Conservation (phyloP, 1,284 basidiomycete species). For the Cryptococcus jaspeensis region DNA sequence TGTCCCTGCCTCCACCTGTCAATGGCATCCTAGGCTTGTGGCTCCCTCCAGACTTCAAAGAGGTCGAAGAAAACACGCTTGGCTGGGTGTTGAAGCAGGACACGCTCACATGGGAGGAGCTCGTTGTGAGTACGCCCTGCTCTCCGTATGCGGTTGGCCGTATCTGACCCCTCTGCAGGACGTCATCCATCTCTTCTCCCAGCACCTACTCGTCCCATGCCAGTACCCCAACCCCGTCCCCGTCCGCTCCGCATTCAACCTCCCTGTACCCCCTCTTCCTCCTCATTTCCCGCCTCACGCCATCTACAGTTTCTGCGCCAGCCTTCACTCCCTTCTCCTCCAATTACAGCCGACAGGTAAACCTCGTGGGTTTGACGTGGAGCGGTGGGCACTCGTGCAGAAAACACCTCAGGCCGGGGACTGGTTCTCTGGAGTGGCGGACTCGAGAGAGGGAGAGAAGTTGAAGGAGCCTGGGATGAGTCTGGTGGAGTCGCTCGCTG, state of each 20-base stretch:
- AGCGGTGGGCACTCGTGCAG: conserved; percentile 46
- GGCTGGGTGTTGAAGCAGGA: conserved; percentile 36
- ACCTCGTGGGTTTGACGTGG: conserved; percentile 11
- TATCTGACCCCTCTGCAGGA: conserved; percentile 26
- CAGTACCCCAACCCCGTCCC: conserved; percentile 48
- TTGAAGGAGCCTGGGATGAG: conserved; percentile 3
- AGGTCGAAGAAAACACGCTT: conserved; percentile 44
- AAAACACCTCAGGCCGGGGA: conserved; percentile 35
- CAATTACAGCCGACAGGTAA: conserved; percentile 26
- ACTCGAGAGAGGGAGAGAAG: conserved; percentile 30
- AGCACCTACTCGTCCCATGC: conserved; percentile 41
- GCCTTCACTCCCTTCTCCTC: conserved; percentile 34
- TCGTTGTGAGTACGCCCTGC: conserved; percentile 28
- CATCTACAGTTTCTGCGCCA: conserved; percentile 44
- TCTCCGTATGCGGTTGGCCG: background rate
- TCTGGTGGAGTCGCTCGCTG: conserved; percentile 19
- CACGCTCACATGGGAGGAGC: conserved; percentile 37
- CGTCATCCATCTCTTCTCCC: conserved; percentile 38
- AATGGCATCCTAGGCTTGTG: conserved; percentile 36
- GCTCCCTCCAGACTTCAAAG: conserved; percentile 38
- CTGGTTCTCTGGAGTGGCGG: conserved; percentile 42
- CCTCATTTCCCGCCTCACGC: conserved; percentile 34
- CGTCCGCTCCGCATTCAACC: conserved; percentile 34
- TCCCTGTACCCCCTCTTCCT: conserved; percentile 38
- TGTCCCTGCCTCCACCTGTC: conserved; percentile 36